Base-by-base conservation (phyloP, 2,329 filamentous ascomycete species). In the Purpureocillium lavendulum region DNA sequence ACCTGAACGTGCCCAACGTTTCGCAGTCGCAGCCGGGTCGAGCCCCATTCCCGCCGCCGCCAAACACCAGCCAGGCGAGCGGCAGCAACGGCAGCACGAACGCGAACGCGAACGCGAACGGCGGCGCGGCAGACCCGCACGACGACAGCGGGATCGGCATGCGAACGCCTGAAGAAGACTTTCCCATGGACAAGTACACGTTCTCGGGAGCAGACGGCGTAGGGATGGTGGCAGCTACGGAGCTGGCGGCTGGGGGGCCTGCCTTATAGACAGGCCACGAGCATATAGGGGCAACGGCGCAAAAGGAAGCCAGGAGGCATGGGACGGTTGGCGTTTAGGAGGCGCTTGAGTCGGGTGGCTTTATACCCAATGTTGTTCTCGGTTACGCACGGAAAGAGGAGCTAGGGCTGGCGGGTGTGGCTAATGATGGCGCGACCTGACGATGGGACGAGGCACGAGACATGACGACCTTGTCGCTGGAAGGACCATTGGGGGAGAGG, bases 121-220 rank as follows among this genome's bases (percentile, higher is more conserved):
- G 21, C 21, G 21, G 21, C 10, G 10, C 5, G 6, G 21, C 21
- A 10, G 69, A 71, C 41, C 62, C 55, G 3, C 75, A 82, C 44
- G 83, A 87, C 48, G 84, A 87, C 48, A 87, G 83, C 51, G 83
- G 82, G 2, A 87, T 87, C 44, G 81, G 81, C 24, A 81, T 87
- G 50, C 66, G 77, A 37, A 81, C 77, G 4, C 77, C 78, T 1
- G 79, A 82, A 39, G 78, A 82, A 40, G 78, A 82, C 18, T 78
- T 77, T 35, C 65, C 71, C 1, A 70, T 77, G 56, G 73, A 75
- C 38, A 81, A 81, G 52, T 81, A 72, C 52, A 64, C 66, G 9
- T 72, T 70, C 42, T 50, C 62, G 11, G 57, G 57, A 30, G 44
- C 55, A 18, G 61, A 66, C 26, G 55, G 52, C 18, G 56, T 64